Base-by-base conservation (phyloP, 768 basidiomycete genomes). In the Tephrocybe sp. region DNA sequence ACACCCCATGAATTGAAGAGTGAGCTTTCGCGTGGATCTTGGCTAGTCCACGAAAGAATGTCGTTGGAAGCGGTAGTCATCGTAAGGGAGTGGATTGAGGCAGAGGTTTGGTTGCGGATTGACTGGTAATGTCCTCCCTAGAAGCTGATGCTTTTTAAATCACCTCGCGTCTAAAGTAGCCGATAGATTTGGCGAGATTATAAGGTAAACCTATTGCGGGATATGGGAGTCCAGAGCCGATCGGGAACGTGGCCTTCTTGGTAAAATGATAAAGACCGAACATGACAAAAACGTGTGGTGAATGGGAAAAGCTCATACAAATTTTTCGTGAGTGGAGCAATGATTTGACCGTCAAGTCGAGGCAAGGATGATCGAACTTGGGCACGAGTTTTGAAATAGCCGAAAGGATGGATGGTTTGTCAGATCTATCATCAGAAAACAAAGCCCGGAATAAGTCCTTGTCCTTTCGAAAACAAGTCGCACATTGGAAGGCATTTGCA, bases 41-140 rank as follows among this genome's bases (percentile, higher is more conserved):
- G 84, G 69, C 86, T 90, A 40, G 90, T 92, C 90, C 90, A 93
- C 48, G 85, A 89, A 66, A 91, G 80, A 43, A 90, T 75, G 53
- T 91, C 88, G 68, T 83, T 80, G 51, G 80, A 73, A 50, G 76
- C 63, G 60, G 76, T 69, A 41, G 78, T 63, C 80, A 83, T 83
- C 54, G 64, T 61, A 42, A 55, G 55, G 59, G 55, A 56, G 43
- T 59, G 50, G 56, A 60, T 63, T 60, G 49, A 46, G 54, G 57
- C 59, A 53, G 59, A 61, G 58, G 62, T 62, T n/a, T 50, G 45
- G 55, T 56, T 58, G 54, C 60, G 62, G 58, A 62, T 55, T 58
- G 51, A 53, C 50, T 57, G 57, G 39, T 55, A 34, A 53, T 58
- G 60, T 57, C 52, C 51, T 55, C 64, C 54, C 62, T 62, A 40